Percentiles rank a stretch among this genome's conserved stretches.
Evolutionary conservation across 164 flowering plant species (phyloP).

Genomic region (Stephania yunnanensis): DNA sequence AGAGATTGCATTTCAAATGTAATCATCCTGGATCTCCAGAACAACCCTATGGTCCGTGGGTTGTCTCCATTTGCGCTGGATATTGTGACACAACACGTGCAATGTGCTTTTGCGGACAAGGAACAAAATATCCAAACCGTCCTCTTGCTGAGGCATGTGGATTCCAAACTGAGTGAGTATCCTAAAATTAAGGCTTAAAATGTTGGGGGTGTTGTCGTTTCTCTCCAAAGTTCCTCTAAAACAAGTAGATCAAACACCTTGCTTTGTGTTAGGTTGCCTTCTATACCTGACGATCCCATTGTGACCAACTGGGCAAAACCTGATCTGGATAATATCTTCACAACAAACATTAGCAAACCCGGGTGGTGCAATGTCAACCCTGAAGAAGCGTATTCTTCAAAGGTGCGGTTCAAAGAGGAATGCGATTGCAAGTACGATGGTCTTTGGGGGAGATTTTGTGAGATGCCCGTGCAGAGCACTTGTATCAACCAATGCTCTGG

Average conservation of each 20-base stretch:
- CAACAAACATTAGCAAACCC: conserved; percentile 58
- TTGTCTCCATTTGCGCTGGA: conserved; percentile 86
- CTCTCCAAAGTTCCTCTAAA: neutral
- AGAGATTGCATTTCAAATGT: conserved; percentile 58
- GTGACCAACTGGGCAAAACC: conserved; percentile 65
- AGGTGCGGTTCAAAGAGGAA: conserved; percentile 62
- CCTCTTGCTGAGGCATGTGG: conserved; percentile 96
- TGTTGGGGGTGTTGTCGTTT: neutral
- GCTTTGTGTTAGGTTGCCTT: conserved; percentile 46
- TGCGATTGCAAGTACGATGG: conserved; percentile 98
- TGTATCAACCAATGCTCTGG: conserved; percentile 94
- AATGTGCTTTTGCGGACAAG: conserved; percentile 97
- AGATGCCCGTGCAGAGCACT: conserved; percentile 56
- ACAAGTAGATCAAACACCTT: conserved; percentile 10
- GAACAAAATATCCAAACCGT: conserved; percentile 93
- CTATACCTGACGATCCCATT: conserved; percentile 52
- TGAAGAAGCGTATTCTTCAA: conserved; percentile 57
- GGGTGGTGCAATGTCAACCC: conserved; percentile 99
- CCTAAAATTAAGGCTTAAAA: conserved; percentile 4
- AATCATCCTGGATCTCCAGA: conserved; percentile 54
- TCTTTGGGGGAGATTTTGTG: conserved; percentile 74
- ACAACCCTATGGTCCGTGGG: conserved; percentile 83
- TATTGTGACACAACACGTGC: conserved; percentile 89
- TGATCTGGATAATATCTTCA: conserved; percentile 63
- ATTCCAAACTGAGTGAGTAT: conserved; percentile 63